Conservation (phyloP, 2,329 filamentous ascomycete species). For the Teratosphaeria gauchensis region DNA sequence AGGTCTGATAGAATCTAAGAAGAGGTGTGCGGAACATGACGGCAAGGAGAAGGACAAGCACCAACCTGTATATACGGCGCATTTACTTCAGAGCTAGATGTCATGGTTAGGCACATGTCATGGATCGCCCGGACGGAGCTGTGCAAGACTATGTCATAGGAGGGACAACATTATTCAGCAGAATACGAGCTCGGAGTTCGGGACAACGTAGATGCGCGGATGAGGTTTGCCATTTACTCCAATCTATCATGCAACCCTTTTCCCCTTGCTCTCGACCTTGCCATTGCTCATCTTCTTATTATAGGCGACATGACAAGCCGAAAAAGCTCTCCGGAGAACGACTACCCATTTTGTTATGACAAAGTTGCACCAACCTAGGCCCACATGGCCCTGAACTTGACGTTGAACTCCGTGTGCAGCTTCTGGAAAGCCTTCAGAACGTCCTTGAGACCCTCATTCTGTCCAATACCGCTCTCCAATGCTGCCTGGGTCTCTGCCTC, state of each 20-base stretch:
- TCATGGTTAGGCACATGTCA: not conserved
- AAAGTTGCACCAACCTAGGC: conserved; percentile 31
- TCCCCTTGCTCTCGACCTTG: not conserved
- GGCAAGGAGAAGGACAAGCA: conserved; percentile 8
- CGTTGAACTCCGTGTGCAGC: conserved; percentile 51
- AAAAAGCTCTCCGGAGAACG: not conserved
- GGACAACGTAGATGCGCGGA: too few species aligned
- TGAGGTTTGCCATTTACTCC: too few species aligned
- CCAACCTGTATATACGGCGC: conserved; percentile 4
- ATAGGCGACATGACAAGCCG: not conserved
- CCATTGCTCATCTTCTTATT: not conserved
- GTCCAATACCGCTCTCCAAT: conserved; percentile 28
- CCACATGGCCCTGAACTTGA: conserved; percentile 55
- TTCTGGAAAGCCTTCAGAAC: conserved; percentile 51
- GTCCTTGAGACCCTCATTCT: conserved; percentile 41
- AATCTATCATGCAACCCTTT: too few species aligned
- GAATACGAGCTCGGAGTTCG: too few species aligned
- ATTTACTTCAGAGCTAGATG: not conserved
- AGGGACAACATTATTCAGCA: not conserved
- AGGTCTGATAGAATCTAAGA: conserved; percentile 17
- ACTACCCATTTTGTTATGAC: not conserved
- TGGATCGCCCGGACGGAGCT: not conserved
- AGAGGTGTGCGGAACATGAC: conserved; percentile 20
- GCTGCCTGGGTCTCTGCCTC: conserved; percentile 15
- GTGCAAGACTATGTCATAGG: not conserved